These are phyloP conservation scores for Teratosphaeria epicoccoides DNA, from an alignment of 2,329 filamentous ascomycete species.

Conservation along the genomic window DNA sequence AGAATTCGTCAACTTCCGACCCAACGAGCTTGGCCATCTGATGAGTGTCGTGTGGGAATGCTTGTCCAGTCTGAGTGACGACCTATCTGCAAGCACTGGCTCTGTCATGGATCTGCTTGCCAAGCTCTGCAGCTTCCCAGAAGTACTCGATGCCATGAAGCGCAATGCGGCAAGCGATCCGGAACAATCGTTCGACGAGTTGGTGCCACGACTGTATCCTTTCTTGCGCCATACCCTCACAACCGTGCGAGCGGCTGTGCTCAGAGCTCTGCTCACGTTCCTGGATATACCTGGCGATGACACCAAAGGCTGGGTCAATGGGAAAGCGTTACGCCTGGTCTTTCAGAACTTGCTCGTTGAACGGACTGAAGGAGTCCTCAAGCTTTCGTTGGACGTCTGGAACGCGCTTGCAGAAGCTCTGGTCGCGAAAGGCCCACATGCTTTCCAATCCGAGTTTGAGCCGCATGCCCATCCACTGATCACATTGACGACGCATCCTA, in stretches of 20 bases:
- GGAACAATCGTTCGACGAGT: conserved; percentile 78
- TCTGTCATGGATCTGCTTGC: conserved; percentile 97
- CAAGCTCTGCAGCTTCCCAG: conserved; percentile 85
- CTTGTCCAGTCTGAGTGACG: conserved; percentile 89
- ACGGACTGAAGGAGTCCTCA: conserved; percentile 71
- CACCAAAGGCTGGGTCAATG: conserved; percentile 84
- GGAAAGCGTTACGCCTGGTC: conserved; percentile 73
- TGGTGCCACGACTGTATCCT: conserved; percentile 88
- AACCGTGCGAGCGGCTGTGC: conserved; percentile 81
- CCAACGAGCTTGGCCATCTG: conserved; percentile 63
- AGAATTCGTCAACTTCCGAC: conserved; percentile 81
- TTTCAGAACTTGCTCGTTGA: conserved; percentile 96
- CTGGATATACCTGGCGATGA: conserved; percentile 70
- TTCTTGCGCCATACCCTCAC: conserved; percentile 97
- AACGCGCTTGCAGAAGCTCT: conserved; percentile 62
- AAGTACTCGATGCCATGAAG: conserved; percentile 92
- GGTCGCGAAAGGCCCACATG: conserved; percentile 46
- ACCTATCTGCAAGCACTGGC: conserved; percentile 91
- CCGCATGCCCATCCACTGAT: conserved; percentile 71
- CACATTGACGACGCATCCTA: conserved; percentile 75
- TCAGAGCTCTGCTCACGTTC: conserved; percentile 88
- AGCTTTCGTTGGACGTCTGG: conserved; percentile 81
- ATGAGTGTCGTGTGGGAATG: conserved; percentile 98
- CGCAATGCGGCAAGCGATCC: conserved; percentile 70
- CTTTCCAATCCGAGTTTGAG: conserved; percentile 63